Percentiles rank a stretch among this genome's conserved stretches.
Conservation (phyloP, 768 basidiomycete species). For the Boletus pseudopeckii region DNA sequence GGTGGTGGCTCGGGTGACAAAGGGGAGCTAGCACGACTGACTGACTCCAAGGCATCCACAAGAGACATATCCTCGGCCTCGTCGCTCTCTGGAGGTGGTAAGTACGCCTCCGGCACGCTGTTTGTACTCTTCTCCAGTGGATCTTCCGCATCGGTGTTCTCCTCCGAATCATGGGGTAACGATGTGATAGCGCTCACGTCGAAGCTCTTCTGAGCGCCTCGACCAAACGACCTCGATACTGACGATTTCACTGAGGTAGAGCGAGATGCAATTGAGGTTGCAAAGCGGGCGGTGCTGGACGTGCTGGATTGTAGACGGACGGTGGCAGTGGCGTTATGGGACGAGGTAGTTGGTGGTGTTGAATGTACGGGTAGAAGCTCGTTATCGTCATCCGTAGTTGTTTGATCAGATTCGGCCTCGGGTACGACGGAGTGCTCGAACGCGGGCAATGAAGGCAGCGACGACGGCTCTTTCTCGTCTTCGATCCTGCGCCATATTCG, state of each 20-base stretch:
- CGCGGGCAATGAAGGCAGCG: constrained; percentile 69
- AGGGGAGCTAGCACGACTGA: constrained; percentile 54
- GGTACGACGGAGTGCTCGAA: constrained; percentile 61
- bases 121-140: constrained; percentile 42
- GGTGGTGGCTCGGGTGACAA: constrained; percentile 37
- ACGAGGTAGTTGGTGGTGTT: constrained; percentile 54
- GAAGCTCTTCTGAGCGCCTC: constrained; percentile 47
- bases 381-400: constrained; percentile 40
- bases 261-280: constrained; percentile 49
- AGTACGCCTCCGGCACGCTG: constrained; percentile 52
- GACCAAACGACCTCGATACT: constrained; percentile 35
- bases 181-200: constrained; percentile 59
- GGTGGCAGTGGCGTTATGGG: constrained; percentile 47
- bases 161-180: constrained; percentile 37
- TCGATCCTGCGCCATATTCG: constrained; percentile 83
- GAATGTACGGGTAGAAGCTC: constrained; percentile 59
- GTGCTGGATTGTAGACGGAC: constrained; percentile 51
- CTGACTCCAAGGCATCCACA: constrained; percentile 53
- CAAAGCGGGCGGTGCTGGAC: constrained; percentile 48
- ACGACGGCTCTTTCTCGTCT: constrained; percentile 75
- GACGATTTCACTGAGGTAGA: constrained; percentile 34
- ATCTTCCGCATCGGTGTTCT: constrained; percentile 37
- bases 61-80: constrained; percentile 47
- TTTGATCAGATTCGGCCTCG: constrained; percentile 35
- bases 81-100: constrained; percentile 46